These are phyloP conservation scores for Fusarium pininemorale DNA, from an alignment of 2,329 filamentous ascomycete genomes.

Conservation along the genomic window DNA sequence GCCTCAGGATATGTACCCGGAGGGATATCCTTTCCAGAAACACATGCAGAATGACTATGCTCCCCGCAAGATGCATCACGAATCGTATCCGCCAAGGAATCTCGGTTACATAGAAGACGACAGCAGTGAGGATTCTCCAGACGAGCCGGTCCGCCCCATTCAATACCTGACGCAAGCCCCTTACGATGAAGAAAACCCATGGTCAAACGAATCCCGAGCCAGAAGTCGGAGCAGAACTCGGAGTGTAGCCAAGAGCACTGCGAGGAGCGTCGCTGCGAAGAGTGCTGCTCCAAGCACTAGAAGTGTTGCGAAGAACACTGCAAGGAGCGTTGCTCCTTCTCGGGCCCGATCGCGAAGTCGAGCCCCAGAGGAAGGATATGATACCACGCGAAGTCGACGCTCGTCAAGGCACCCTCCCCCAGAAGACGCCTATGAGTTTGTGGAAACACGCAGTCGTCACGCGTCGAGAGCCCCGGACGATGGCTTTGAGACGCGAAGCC, in stretches of 20 bases:
- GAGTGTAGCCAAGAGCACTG: constrained; percentile 28
- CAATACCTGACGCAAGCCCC: constrained; percentile 39
- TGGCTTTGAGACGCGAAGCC: constrained; percentile 28
- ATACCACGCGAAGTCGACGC: constrained; percentile 51
- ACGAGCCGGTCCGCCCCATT: constrained; percentile 27
- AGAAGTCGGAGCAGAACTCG: constrained; percentile 33
- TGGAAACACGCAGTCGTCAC: constrained; percentile 35
- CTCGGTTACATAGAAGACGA: constrained; percentile 42
- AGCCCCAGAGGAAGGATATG: constrained; percentile 44
- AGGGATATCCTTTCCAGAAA: constrained; percentile 37
- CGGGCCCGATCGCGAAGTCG: constrained; percentile 43
- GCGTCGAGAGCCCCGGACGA: constrained; percentile 28
- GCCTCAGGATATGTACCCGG: constrained; percentile 31
- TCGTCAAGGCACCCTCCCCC: constrained; percentile 48
- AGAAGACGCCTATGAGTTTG: constrained; percentile 29
- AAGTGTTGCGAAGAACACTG: constrained; percentile 31
- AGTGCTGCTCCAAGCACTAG: constrained; percentile 32
- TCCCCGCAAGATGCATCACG: constrained; percentile 36
- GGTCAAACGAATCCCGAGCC: constrained; percentile 13
- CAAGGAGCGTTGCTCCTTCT: constrained; percentile 35
- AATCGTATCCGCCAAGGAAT: constrained; percentile 34
- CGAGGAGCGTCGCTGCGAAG: constrained; percentile 25
- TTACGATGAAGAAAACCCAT: constrained; percentile 30
- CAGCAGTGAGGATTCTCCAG: constrained; percentile 39
- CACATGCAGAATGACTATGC: constrained; percentile 31